These are phyloP conservation scores for Zygosaccharomyces kombuchaensis DNA, from an alignment of 805 yeast species.

Conservation along the genomic window DNA sequence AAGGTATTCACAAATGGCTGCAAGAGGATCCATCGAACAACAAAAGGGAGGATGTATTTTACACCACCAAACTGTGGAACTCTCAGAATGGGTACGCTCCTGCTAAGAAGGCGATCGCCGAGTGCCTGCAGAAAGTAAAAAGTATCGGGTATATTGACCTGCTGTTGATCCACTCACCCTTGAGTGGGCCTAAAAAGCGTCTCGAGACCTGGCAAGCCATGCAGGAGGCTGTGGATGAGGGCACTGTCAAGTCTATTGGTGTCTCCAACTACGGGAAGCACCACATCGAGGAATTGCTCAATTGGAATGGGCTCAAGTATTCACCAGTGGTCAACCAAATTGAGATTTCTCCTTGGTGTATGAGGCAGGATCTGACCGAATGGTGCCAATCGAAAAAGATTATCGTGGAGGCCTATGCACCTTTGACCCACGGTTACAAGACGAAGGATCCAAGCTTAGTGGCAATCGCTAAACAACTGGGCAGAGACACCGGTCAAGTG, in stretches of 20 bases:
- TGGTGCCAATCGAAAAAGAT: constrained; percentile 54
- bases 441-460: constrained; percentile 51
- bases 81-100: constrained; percentile 53
- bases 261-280: constrained; percentile 67
- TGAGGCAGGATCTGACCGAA: constrained; percentile 57
- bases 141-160: constrained; percentile 67
- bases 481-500: constrained; percentile 55
- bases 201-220: constrained; percentile 66
- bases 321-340: constrained; percentile 76
- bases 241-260: constrained; percentile 63
- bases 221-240: constrained; percentile 63
- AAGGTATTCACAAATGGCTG: constrained; percentile 53
- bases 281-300: constrained; percentile 57
- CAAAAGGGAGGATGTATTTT: constrained; percentile 50
- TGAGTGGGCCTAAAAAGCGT: constrained; percentile 44
- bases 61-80: constrained; percentile 75
- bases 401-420: constrained; percentile 72
- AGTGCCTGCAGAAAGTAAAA: constrained; percentile 49
- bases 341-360: constrained; percentile 82
- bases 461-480: constrained; percentile 46
- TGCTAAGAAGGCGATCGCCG: constrained; percentile 55
- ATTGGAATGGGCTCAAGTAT: constrained; percentile 49
- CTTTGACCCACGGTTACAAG: constrained; percentile 62
- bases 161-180: constrained; percentile 63
- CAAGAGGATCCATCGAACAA: constrained; percentile 41